Percentiles rank a stretch among this genome's conserved stretches.
Conservation (phyloP, 2,329 filamentous ascomycete genomes). For the Escovopsis sp. region DNA sequence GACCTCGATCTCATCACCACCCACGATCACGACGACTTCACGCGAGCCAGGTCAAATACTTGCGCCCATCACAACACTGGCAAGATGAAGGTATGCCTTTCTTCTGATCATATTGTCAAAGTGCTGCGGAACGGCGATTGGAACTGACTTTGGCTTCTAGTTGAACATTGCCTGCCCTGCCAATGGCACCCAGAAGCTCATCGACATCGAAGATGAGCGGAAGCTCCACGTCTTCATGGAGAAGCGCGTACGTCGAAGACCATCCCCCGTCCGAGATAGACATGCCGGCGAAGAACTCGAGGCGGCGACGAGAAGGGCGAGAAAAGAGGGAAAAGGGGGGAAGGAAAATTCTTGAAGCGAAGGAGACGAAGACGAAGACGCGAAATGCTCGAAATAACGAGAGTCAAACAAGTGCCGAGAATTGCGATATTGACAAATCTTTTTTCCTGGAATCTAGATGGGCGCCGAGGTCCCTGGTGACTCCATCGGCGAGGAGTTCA, state of each 20-base stretch:
- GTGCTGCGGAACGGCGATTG: neutral
- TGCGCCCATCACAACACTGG: slow-evolving; percentile 28
- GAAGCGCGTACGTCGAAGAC: slow-evolving; percentile 56
- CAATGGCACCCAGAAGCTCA: slow-evolving; percentile 99
- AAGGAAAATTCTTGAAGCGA: too few relatives aligned
- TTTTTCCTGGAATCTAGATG: slow-evolving; percentile 39
- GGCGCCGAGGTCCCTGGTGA: slow-evolving; percentile 85
- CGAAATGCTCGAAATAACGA: slow-evolving; percentile 1
- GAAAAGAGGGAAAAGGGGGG: too few relatives aligned
- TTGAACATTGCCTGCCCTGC: slow-evolving; percentile 74
- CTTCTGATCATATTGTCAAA: neutral
- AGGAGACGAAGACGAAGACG: slow-evolving; percentile 5
- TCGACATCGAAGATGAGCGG: slow-evolving; percentile 98
- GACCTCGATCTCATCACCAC: too few relatives aligned
- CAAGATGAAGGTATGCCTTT: slow-evolving; percentile 30
- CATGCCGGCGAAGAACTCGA: neutral
- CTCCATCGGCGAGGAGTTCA: slow-evolving; percentile 96
- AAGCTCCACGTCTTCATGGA: slow-evolving; percentile 99
- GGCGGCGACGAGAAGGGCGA: neutral
- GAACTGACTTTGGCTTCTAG: slow-evolving; percentile 31
- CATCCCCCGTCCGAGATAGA: slow-evolving; percentile 2
- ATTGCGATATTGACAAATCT: neutral
- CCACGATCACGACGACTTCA: slow-evolving; percentile 18
- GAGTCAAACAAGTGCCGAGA: neutral
- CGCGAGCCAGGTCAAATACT: slow-evolving; percentile 26